A percentile compares a stretch with the other conserved stretches of the same genome.
phyloP scores from a whole-genome alignment of 495 filamentous ascomycete species.

The Melanomma pulvis-pyrius region DNA sequence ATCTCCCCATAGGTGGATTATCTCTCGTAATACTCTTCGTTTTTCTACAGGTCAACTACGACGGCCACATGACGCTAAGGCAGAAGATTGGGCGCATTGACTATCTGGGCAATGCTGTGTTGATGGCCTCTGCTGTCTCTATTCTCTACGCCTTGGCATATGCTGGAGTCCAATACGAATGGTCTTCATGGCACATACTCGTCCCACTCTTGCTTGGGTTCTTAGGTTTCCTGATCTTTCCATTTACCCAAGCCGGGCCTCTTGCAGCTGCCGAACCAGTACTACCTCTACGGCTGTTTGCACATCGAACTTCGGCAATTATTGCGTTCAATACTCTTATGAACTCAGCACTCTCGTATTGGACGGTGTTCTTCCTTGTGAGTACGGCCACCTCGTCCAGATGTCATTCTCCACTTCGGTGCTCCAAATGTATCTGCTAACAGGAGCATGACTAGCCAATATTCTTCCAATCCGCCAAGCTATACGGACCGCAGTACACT shows the following conservation, averaged over 20 bases:
- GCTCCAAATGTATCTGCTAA: no score
- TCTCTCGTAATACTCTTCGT: slow-evolving; percentile 10
- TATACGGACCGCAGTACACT: no score
- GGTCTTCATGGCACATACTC: slow-evolving; percentile 10
- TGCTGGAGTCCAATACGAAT: background rate
- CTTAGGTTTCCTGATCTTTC: no score
- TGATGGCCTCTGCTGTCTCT: slow-evolving; percentile 4
- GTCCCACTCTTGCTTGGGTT: slow-evolving; percentile 22
- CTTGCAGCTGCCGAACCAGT: no score
- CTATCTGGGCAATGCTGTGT: slow-evolving; percentile 18
- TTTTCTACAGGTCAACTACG: slow-evolving; percentile 24
- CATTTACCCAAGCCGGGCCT: no score
- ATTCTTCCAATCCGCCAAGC: no score
- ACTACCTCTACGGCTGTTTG: background rate
- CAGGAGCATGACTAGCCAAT: no score
- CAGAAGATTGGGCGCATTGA: slow-evolving; percentile 21
- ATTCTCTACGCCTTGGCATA: slow-evolving; percentile 14
- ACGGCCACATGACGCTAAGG: slow-evolving; percentile 4
- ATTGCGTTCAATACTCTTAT: no score
- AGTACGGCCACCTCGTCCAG: no score
- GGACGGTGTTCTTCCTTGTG: no score
- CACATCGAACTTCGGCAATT: slow-evolving; percentile 5
- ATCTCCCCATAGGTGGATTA: slow-evolving; percentile 18
- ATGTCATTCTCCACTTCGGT: no score
- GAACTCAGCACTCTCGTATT: no score